Evolutionary conservation across 192 early-diverging fungal species (phyloP), one percentile per base, ranked within the genome.

Genomic region (Linnemannia exigua): DNA sequence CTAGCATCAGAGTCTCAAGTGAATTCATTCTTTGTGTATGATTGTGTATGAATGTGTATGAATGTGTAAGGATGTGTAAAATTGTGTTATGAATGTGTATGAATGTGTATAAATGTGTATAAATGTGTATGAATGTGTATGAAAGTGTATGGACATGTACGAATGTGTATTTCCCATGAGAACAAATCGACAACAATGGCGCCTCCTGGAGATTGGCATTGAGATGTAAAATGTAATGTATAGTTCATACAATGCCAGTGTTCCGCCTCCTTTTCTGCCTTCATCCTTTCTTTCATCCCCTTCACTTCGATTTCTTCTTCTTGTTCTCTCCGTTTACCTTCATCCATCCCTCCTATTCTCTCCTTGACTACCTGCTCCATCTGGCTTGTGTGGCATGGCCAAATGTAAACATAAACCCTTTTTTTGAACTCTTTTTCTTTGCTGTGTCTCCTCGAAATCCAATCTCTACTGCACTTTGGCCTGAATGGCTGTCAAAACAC

Each of bases 401-500:
- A 14, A 25, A 63, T 28, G 11, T 63, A 63, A 16, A 63, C 28
- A 63, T 33, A 31, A 12, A 63, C 58, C 28, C 58, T 63, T 63
- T 63, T 31, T 12, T n/a, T n/a, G n/a, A n/a, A n/a, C n/a, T 9
- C 52, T 11, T 2, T 63, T 63, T 14, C 1, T 61, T 63, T 31
- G 9, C 58, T 63, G 25, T 63, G 58, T 33, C 58, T 63, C 58
- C 58, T 63, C 28, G 58, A 63, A 63, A 63, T 63, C 58, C 28
- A 63, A 63, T 63, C 58, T 63, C 58, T 31, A 63, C 58, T 63
- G 12, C 28, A 14, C 58, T 12, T 28, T 25, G 14, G 25, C 58
- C 31, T 63, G 25, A 31, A n/a, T n/a, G 58, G 41, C 41, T 25
- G 25, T 25, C 58, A n/a, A n/a, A n/a, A 15, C 58, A 63, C 25